A percentile compares a stretch with the other conserved stretches of the same genome.
Conservation (phyloP, 169 alveolate genomes). For the Sarcocystis neurona region DNA sequence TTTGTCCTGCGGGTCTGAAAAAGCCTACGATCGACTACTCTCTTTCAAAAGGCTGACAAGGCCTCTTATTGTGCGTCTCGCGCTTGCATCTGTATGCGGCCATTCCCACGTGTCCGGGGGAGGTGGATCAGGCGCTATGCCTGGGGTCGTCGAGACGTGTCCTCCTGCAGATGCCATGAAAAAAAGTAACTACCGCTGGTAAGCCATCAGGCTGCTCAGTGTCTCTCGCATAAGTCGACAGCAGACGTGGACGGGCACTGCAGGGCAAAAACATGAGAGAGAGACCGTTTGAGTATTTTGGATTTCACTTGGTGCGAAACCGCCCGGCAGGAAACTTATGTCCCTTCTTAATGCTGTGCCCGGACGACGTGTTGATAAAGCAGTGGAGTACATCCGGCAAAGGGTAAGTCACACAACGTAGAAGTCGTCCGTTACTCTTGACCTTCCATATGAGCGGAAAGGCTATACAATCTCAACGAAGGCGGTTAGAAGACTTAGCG, state of each 20-base stretch:
- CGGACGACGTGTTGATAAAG: constrained; percentile 17
- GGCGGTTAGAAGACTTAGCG: too few species aligned
- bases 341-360: constrained; percentile 35
- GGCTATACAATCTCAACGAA: too few species aligned
- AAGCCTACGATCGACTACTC: constrained; percentile 18
- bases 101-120: constrained; percentile 29
- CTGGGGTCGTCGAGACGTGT: neutral
- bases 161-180: neutral
- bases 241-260: neutral
- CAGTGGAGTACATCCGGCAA: neutral
- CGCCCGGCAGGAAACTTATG: constrained; percentile 34
- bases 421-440: too few species aligned
- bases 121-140: neutral
- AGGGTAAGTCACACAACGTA: neutral
- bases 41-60: constrained; percentile 8
- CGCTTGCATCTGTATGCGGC: constrained; percentile 31
- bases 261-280: neutral
- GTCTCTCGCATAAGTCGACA: neutral
- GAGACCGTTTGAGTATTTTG: neutral
- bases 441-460: too few species aligned
- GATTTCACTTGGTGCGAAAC: neutral
- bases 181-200: constrained; percentile 25
- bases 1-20: constrained; percentile 29
- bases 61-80: constrained; percentile 35
- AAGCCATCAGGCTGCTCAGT: neutral